Evolutionary conservation across 2,329 filamentous ascomycete genomes (phyloP), one percentile per base, ranked within the genome.

Genomic region (Bertia moriformis): DNA sequence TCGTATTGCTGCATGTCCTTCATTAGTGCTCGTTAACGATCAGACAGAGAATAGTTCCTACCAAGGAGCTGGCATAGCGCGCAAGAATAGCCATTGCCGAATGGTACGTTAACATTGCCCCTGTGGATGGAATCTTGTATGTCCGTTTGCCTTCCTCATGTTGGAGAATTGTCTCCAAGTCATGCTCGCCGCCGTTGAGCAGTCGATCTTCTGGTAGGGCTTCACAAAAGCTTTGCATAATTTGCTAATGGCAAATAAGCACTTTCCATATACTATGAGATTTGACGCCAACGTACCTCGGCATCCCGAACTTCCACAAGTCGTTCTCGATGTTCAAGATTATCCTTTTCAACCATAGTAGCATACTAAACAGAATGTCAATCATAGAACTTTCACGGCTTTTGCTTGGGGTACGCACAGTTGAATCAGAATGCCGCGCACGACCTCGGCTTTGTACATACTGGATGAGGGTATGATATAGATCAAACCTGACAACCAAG

Each of bases 401-500:
- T n/a, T 29, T 10, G 24, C 10, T 29, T 10, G 24, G n/a, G 24
- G 10, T 7, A 35, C 32, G 10, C 17, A 35, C 32, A 13, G 32
- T 77, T 0, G 91, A 96, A 40, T 80, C 70, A 1, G 61, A 57
- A 49, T 86, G 82, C 29, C 91, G 73, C 12, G 91, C 91, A 40
- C 91, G 74, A 0, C 91, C 91, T 44, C 86, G 74, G 13, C 88
- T 95, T 55, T 98, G 91, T 15, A 96, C 78, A 52, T 95, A 96
- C 51, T 93, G 84, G 39, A 96, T 96, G 56, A 94, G 77, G 0
- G 89, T 95, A 10, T 71, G 68, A 57, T 87, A 94, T 2, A 93
- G 69, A 52, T 96, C 86, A 50, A 95, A 98, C 2, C 88, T 61
- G 42, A 83, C 65, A 19, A 82, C 63, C 1, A 79, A 53, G 45